Conservation (phyloP, 441 rosid species). For the Gossypium schwendimanii region DNA sequence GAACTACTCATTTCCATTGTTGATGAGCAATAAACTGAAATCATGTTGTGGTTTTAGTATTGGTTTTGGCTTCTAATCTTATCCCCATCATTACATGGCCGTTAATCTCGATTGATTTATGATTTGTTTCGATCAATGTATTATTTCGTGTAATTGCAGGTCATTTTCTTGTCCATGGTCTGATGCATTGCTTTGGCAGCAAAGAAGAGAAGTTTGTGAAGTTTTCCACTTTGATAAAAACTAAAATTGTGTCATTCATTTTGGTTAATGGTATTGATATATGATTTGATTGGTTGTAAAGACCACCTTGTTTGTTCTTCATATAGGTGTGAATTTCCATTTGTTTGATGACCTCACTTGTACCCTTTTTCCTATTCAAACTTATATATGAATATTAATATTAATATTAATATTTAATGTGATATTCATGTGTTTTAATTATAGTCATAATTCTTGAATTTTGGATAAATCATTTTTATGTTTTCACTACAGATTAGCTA, state of each 20-base stretch:
- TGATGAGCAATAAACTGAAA: background rate
- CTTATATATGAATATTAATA: no score
- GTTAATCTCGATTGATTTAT: no score
- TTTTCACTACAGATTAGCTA: no score
- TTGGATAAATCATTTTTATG: no score
- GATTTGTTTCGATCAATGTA: background rate
- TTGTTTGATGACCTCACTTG: background rate
- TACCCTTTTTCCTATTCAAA: background rate
- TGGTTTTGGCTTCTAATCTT: background rate
- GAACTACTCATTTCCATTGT: background rate
- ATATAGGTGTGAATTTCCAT: background rate
- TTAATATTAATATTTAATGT: no score
- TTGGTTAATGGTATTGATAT: slow-evolving; percentile 13
- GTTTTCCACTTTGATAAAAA: background rate
- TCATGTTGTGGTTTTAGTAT: background rate
- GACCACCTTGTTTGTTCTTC: background rate
- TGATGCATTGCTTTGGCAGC: slow-evolving; percentile 13
- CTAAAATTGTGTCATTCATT: slow-evolving; percentile 5
- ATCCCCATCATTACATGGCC: no score
- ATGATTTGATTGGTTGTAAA: slow-evolving; percentile 25
- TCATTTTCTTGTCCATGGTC: slow-evolving; percentile 2
- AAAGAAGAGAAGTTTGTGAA: slow-evolving; percentile 15
- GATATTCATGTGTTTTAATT: no score
- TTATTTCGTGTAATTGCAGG: slow-evolving; percentile 25
- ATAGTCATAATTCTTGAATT: no score